Evolutionary conservation across 208 protist genomes (phyloP), one percentile per base, ranked within the genome.

Genomic region (Wallacemonas sp.): DNA sequence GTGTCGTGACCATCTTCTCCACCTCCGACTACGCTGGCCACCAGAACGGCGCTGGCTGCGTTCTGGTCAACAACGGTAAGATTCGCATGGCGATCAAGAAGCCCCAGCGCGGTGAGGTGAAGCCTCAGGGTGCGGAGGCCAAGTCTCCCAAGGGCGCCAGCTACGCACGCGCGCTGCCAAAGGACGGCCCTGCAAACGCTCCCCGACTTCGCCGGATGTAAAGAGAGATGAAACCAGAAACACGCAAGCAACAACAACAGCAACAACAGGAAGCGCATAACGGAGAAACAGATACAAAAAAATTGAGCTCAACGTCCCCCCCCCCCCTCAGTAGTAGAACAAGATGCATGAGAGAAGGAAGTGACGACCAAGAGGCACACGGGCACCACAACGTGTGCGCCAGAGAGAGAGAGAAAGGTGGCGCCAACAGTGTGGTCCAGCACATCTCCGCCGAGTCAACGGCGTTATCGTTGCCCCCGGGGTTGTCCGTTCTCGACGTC

Each of bases 71-170:
- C n/a, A 82, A 85, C 24, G 88, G 88, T 9, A 94, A 90, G 58
- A 94, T 96, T 54, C 89, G 88, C 23, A 92, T 97, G 85, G 88
- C 87, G 0, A 95, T 96, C 68, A 97, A 97, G 74, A 93, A 93
- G 73, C 86, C 89, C 21, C 79, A 87, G 60, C 76, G 82, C 4
- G 73, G 78, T 61, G 85, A 90, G 26, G 24, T 71, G 57, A 81
- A 86, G 72, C 72, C 83, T n/a, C 55, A 86, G 14, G 72, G 79
- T 11, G 61, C 75, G 39, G 79, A 85, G 26, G 4, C 56, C n/a
- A 72, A 70, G 60, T 75, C 74, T 26, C 14, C 77, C 9, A 91
- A 90, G 63, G 84, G 78, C 0, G 70, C 84, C 0, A 70, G 90
- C 1, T 93, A 85, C 14, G 86, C 89, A 16, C 83, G 89, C 19